A percentile compares a stretch with the other conserved stretches of the same genome.
phyloP scores from a whole-genome alignment of 1,284 basidiomycete genomes.

The Ceratobasidium theobromae region DNA sequence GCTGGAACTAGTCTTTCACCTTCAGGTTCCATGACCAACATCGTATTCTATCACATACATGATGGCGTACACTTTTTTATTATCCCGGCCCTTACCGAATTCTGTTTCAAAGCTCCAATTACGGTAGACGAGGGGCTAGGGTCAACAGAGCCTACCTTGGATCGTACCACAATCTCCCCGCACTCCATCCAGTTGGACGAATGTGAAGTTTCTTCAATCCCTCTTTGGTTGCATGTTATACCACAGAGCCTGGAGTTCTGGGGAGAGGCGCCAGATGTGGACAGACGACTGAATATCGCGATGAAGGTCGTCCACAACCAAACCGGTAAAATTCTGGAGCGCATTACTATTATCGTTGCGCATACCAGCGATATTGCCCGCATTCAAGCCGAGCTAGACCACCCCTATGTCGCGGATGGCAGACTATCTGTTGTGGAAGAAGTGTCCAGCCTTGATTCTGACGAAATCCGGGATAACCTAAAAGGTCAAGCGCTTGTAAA shows the following conservation, averaged over 20 bases:
- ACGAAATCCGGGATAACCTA: neutral
- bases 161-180: neutral
- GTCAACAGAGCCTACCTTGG: neutral
- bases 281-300: neutral
- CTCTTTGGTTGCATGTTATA: constrained; percentile 3
- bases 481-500: neutral
- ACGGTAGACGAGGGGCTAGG: neutral
- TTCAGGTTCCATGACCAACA: constrained; percentile 1
- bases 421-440: constrained; percentile 16
- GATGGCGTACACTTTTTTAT: constrained; percentile 11
- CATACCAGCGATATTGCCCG: neutral
- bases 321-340: neutral
- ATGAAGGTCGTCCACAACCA: neutral
- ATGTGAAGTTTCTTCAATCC: neutral
- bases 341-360: neutral
- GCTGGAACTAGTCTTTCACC: neutral
- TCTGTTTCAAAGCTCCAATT: constrained; percentile 1
- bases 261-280: constrained; percentile 1
- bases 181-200: constrained; percentile 18
- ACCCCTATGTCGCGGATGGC: neutral
- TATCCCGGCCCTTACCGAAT: neutral
- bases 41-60: constrained; percentile 3
- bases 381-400: neutral
- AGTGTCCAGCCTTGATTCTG: constrained; percentile 7
- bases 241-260: constrained; percentile 7